Base-by-base conservation (phyloP, 768 basidiomycete species). In the Gymnopilus dilepis region DNA sequence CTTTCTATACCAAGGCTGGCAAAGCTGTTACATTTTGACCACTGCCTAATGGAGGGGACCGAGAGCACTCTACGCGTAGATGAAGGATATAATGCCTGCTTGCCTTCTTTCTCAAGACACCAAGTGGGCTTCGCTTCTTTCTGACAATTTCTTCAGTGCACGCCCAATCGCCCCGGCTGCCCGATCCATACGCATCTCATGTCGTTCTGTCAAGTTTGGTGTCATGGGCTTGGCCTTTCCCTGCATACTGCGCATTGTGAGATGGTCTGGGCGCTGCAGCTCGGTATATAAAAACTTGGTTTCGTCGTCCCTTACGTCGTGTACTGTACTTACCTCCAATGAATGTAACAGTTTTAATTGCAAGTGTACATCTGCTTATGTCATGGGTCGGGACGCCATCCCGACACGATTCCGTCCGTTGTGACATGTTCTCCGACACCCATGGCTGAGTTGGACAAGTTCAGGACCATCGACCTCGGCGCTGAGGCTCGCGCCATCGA, bases 1-100 rank as follows among this genome's bases (percentile, higher is more conserved):
- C 74, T 76, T 77, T 82, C 82, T 80, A 72, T 81, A 90, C 86
- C 89, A 89, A 89, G 86, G 88, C 78, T 82, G 81, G 76, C 81
- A 76, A 79, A 76, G 69, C 65, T 51, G 58, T 66, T 67, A 70
- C 58, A 78, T 78, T 81, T 80, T 80, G 80, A 67, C 76, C 66
- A 69, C 72, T 73, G 80, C 88, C 80, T 86, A 91, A 93, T 92
- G 90, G 90, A 86, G 81, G 83, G 80, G 86, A 89, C 86, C 89
- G 73, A 91, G 86, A 92, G 34, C 13, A 73, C 70, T 76, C 75
- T 75, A 63, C 58, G 62, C 54, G 66, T 70, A 75, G 70, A 77
- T 72, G 86, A 83, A 77, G 82, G 84, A 84, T 85, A 86, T 90
- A 92, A 92, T 92, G 89, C 90, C 81, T 75, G 70, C 71, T 65